Evolutionary conservation across 139 green algal genomes (phyloP).

Genomic region (Chlamydomonas sphaeroides): DNA sequence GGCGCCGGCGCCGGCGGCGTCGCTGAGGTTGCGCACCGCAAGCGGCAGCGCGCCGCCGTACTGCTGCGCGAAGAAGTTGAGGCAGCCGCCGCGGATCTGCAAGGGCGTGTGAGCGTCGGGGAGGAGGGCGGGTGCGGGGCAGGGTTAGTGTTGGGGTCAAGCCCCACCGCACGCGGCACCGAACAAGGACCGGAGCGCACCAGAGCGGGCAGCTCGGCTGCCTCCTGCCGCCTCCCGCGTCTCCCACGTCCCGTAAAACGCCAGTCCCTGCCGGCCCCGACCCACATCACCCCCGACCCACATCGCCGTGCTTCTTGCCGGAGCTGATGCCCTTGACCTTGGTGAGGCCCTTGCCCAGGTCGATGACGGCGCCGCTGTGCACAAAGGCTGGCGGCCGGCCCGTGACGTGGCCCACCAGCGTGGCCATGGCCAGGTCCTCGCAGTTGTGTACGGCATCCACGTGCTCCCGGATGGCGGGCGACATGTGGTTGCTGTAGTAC

Average conservation of each 20-base stretch:
- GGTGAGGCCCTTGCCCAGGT: slow-evolving; percentile 34
- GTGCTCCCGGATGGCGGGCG: slow-evolving; percentile 47
- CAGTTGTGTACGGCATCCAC: slow-evolving; percentile 67
- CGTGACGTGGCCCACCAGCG: slow-evolving; percentile 49
- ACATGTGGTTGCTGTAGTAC: slow-evolving; percentile 62
- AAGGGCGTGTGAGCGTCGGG: too few relatives aligned
- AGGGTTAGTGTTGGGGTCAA: too few relatives aligned
- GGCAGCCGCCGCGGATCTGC: slow-evolving; percentile 17
- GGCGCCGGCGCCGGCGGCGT: not conserved
- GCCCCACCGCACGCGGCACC: too few relatives aligned
- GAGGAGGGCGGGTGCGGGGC: too few relatives aligned
- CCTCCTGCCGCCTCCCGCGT: too few relatives aligned
- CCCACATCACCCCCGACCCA: not conserved
- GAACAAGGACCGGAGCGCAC: too few relatives aligned
- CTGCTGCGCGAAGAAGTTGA: not conserved
- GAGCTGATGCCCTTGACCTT: slow-evolving; percentile 45
- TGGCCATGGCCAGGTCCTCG: slow-evolving; percentile 65
- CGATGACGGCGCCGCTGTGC: not conserved
- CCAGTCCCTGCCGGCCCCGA: too few relatives aligned
- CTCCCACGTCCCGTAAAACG: too few relatives aligned
- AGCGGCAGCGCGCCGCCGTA: slow-evolving; percentile 24
- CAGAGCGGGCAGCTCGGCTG: too few relatives aligned
- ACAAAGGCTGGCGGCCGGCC: slow-evolving; percentile 13
- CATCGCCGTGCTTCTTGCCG: slow-evolving; percentile 18
- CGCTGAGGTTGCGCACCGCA: not conserved